These are phyloP conservation scores for Vaccinium myrtillus DNA, from an alignment of 148 eudicot genomes.

Conservation along the genomic window DNA sequence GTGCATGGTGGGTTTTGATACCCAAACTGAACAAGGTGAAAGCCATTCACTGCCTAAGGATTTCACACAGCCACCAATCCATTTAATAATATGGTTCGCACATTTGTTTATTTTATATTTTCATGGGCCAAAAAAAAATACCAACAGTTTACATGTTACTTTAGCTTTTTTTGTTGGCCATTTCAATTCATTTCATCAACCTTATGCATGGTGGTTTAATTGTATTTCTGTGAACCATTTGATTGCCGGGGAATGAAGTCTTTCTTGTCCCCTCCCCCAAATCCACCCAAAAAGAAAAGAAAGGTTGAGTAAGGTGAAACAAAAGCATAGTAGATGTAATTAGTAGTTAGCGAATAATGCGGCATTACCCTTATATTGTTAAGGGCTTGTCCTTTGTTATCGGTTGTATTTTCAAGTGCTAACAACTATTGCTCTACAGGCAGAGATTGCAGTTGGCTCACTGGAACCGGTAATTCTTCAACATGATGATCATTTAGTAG, in stretches of 20 bases:
- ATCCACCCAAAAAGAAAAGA: neutral
- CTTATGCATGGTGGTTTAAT: no score
- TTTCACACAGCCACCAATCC: no score
- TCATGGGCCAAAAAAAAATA: no score
- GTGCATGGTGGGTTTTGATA: no score
- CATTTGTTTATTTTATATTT: no score
- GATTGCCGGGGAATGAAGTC: neutral
- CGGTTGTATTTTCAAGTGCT: slow-evolving; percentile 1
- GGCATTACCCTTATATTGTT: neutral
- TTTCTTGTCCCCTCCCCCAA: neutral
- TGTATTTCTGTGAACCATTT: neutral
- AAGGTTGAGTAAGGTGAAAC: neutral
- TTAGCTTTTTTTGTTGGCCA: no score
- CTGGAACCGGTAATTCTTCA: slow-evolving; percentile 30
- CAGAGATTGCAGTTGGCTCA: slow-evolving; percentile 25
- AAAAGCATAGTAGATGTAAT: neutral
- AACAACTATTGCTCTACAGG: slow-evolving; percentile 15
- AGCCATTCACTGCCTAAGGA: no score
- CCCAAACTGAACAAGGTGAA: no score
- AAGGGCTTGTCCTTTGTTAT: neutral
- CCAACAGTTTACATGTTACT: no score
- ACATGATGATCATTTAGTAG: neutral
- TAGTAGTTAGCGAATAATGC: neutral
- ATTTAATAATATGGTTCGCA: no score
- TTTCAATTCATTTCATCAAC: no score